A percentile compares a stretch with the other conserved stretches of the same genome.
These are phyloP conservation scores for Kwoniella bestiolae DNA, from an alignment of 768 basidiomycete species.

Conservation along the genomic window DNA sequence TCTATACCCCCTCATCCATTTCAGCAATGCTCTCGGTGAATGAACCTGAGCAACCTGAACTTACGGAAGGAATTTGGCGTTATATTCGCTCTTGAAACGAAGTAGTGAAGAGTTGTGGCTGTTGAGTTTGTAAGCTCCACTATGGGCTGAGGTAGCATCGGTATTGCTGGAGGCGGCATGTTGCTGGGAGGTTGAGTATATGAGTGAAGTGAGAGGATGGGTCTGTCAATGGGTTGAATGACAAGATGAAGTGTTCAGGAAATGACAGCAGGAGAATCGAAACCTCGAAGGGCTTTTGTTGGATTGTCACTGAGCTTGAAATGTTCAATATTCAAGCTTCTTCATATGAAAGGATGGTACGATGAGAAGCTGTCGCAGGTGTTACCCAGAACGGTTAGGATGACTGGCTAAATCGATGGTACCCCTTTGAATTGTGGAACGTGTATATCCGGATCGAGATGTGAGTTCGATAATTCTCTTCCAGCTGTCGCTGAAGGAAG, in stretches of 20 bases:
- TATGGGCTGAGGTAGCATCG: neutral
- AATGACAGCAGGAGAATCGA: no score
- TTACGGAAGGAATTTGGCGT: constrained; percentile 44
- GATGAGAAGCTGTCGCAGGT: neutral
- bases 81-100: constrained; percentile 21
- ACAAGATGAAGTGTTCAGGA: no score
- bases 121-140: neutral
- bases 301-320: neutral
- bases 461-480: neutral
- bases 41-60: neutral
- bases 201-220: neutral
- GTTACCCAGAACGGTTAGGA: neutral
- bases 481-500: neutral
- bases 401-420: neutral
- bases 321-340: neutral
- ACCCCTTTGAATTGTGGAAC: constrained; percentile 1
- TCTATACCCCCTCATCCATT: constrained; percentile 30
- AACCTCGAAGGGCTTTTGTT: no score
- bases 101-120: constrained; percentile 14
- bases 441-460: neutral
- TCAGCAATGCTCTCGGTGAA: neutral
- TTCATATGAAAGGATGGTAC: neutral
- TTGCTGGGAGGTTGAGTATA: neutral
- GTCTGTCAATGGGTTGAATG: neutral
- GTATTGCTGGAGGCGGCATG: constrained; percentile 8